A percentile compares a stretch with the other conserved stretches of the same genome.
These are phyloP conservation scores for Pinus albicaulis DNA, from an alignment of 75 land plant species.

Conservation along the genomic window DNA sequence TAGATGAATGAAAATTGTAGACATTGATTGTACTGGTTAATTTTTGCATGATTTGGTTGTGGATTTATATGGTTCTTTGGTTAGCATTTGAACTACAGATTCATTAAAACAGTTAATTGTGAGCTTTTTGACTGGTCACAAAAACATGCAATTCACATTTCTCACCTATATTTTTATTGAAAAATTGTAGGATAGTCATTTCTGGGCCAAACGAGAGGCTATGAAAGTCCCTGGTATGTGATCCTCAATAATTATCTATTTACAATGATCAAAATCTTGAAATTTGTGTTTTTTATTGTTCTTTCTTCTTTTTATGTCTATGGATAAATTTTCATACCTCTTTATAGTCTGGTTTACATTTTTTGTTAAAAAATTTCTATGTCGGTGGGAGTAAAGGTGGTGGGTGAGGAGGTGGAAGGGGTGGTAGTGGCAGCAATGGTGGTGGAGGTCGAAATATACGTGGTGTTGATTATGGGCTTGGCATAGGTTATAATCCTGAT, in stretches of 20 bases:
- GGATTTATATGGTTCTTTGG: background rate
- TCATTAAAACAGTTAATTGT: background rate
- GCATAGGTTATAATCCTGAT: slow-evolving; percentile 87
- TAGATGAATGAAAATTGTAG: background rate
- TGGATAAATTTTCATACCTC: background rate
- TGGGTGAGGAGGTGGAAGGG: slow-evolving; percentile 49
- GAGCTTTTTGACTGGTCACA: background rate
- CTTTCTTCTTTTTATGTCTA: background rate
- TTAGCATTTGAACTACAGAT: background rate
- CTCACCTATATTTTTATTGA: background rate
- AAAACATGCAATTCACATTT: background rate
- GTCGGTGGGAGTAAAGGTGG: slow-evolving; percentile 48
- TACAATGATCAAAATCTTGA: background rate
- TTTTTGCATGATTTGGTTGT: slow-evolving; percentile 1
- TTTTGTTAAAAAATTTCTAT: background rate
- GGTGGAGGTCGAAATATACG: slow-evolving; percentile 83
- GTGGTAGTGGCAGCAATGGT: slow-evolving; percentile 29
- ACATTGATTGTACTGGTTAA: background rate
- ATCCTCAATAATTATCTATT: slow-evolving; percentile 1
- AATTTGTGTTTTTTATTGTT: background rate
- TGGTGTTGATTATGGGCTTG: slow-evolving; percentile 97
- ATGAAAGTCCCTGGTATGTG: slow-evolving; percentile 62
- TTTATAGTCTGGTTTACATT: background rate
- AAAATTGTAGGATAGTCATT: slow-evolving; percentile 82
- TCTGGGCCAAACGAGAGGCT: slow-evolving; percentile 87